Conservation (phyloP, 176 grass and related monocot species). For the Tillandsia fasciculata region DNA sequence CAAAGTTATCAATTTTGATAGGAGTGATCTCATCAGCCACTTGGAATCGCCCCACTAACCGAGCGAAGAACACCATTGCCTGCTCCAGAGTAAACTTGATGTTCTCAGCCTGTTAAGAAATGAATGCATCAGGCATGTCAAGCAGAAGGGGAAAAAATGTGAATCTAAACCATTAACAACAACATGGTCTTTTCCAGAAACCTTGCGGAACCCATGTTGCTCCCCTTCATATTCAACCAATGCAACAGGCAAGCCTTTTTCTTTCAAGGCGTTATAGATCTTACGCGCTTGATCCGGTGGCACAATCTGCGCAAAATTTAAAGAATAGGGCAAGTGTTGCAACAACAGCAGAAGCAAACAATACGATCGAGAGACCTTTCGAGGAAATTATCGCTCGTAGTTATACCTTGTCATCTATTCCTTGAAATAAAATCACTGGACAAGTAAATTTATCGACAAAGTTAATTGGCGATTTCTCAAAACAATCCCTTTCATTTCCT, state of each 20-base stretch:
- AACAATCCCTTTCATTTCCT: constrained; percentile 58
- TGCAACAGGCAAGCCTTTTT: constrained; percentile 74
- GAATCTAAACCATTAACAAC: not conserved
- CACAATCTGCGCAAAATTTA: constrained; percentile 40
- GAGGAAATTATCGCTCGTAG: not conserved
- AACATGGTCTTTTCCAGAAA: constrained; percentile 7
- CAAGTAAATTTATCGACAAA: constrained; percentile 81
- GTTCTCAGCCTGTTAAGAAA: constrained; percentile 61
- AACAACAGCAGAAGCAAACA: not conserved
- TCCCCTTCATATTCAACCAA: constrained; percentile 96
- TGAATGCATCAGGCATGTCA: not conserved
- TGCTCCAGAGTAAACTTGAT: constrained; percentile 96
- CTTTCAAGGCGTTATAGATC: constrained; percentile 80
- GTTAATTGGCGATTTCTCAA: constrained; percentile 79
- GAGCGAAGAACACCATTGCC: constrained; percentile 77
- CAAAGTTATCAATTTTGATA: constrained; percentile 84
- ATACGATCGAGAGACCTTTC: not conserved
- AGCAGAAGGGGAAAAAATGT: constrained; percentile 9
- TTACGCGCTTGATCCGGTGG: constrained; percentile 72
- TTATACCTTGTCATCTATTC: constrained; percentile 83
- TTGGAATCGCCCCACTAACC: constrained; percentile 62
- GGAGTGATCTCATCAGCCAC: constrained; percentile 71
- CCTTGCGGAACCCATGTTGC: constrained; percentile 89
- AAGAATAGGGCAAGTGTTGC: not conserved
- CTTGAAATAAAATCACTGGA: constrained; percentile 91